A percentile compares a stretch with the other conserved stretches of the same genome.
phyloP scores from a whole-genome alignment of 441 rosid species.

The Dalechampia spathulata region DNA sequence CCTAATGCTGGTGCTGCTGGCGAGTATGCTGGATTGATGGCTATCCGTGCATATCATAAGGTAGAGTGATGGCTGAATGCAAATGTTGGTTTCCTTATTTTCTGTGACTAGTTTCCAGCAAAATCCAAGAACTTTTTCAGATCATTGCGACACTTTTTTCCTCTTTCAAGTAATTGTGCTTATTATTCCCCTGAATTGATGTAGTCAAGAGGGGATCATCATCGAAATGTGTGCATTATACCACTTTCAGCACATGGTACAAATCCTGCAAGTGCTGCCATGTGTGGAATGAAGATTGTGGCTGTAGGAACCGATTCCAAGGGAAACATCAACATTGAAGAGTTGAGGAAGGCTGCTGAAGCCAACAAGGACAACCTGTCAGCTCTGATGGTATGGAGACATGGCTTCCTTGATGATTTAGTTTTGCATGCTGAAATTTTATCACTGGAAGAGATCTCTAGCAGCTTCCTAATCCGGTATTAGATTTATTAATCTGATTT shows the following conservation, averaged over 20 bases:
- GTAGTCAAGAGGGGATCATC: constrained; percentile 95
- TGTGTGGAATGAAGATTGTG: constrained; percentile 98
- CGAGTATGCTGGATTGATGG: constrained; percentile 97
- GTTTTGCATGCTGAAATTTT: background rate
- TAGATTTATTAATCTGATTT: constrained; percentile 9
- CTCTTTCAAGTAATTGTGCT: too few species aligned
- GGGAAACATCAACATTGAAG: constrained; percentile 92
- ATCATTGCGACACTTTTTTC: too few species aligned
- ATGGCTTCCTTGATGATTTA: constrained; percentile 8
- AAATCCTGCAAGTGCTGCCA: constrained; percentile 98
- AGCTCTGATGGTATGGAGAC: constrained; percentile 64
- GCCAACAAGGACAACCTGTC: constrained; percentile 77
- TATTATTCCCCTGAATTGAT: constrained; percentile 12
- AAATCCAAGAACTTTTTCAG: too few species aligned
- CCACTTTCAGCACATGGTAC: constrained; percentile 99
- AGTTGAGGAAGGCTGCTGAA: constrained; percentile 88
- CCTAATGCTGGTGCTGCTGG: constrained; percentile 99
- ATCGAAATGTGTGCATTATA: constrained; percentile 90
- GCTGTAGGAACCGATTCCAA: constrained; percentile 90
- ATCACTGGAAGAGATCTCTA: background rate
- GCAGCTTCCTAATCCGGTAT: constrained; percentile 1
- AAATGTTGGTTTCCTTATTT: too few species aligned
- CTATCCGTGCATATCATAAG: constrained; percentile 90
- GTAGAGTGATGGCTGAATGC: too few species aligned
- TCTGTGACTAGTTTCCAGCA: too few species aligned